Percentiles rank a stretch among this genome's conserved stretches.
Evolutionary conservation across 495 filamentous ascomycete species (phyloP).

Genomic region (Cercophora samala): DNA sequence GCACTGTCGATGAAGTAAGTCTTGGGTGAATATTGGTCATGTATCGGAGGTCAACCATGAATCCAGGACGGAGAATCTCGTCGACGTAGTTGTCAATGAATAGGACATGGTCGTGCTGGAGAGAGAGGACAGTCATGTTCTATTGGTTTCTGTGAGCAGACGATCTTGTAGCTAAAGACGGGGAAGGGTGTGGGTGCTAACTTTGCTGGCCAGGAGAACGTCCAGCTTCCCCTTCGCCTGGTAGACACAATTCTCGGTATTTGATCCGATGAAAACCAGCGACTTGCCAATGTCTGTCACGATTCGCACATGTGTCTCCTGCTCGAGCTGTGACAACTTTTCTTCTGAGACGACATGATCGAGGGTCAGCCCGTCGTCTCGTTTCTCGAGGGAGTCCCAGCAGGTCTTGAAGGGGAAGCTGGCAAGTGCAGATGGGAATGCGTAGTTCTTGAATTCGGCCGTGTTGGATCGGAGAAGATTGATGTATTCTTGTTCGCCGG

Average conservation of each 20-base stretch:
- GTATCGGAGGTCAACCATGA: conserved; percentile 27
- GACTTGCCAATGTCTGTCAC: conserved; percentile 20
- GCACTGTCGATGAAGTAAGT: conserved; percentile 15
- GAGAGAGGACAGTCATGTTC: conserved; percentile 1
- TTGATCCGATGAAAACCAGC: conserved; percentile 37
- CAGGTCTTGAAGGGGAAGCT: conserved; percentile 6
- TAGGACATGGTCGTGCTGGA: conserved; percentile 27
- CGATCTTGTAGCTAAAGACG: background rate
- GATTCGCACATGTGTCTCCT: conserved; percentile 30
- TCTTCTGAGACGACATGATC: conserved; percentile 21
- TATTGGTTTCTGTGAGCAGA: background rate
- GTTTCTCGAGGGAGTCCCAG: conserved; percentile 25
- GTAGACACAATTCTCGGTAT: conserved; percentile 19
- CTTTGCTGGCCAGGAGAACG: conserved; percentile 33
- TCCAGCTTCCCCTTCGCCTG: conserved; percentile 36
- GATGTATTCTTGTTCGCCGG: background rate
- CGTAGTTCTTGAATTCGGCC: background rate
- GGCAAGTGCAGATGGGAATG: conserved; percentile 5
- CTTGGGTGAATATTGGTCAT: conserved; percentile 33
- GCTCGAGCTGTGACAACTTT: conserved; percentile 23
- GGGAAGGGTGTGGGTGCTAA: conserved; percentile 24
- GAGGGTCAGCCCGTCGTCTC: conserved; percentile 11
- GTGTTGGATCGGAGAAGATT: background rate
- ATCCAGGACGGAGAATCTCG: background rate
- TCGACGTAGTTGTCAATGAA: conserved; percentile 37